Conservation (phyloP, 2,329 filamentous ascomycete species). For the Penicillium sp. region DNA sequence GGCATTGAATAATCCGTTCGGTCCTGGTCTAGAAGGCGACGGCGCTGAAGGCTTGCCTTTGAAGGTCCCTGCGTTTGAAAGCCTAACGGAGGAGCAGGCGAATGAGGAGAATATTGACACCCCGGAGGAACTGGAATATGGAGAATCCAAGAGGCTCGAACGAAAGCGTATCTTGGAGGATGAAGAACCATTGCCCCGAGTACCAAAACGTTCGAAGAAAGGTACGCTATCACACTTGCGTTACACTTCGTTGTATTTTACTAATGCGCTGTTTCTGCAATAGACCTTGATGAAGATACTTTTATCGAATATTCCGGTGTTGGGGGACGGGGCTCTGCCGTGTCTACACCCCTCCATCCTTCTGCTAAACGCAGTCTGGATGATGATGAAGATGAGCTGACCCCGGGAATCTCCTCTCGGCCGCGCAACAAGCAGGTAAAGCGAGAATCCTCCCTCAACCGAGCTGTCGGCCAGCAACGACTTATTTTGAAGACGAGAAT, state of each 20-base stretch:
- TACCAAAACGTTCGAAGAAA: conserved; percentile 51
- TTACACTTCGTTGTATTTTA: conserved; percentile 1
- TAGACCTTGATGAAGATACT: conserved; percentile 41
- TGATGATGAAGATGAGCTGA: conserved; percentile 48
- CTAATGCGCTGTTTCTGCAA: conserved; percentile 11
- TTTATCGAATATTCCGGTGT: conserved; percentile 33
- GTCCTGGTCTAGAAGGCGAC: conserved; percentile 54
- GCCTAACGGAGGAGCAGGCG: conserved; percentile 55
- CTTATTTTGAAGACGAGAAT: conserved; percentile 50
- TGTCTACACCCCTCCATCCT: conserved; percentile 45
- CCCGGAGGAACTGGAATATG: conserved; percentile 52
- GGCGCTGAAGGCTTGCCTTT: conserved; percentile 49
- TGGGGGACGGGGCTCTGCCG: conserved; percentile 34
- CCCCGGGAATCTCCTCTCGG: conserved; percentile 38
- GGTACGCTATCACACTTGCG: conserved; percentile 27
- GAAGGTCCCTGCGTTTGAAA: conserved; percentile 53
- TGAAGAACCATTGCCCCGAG: conserved; percentile 50
- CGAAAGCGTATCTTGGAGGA: conserved; percentile 55
- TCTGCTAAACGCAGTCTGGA: conserved; percentile 38
- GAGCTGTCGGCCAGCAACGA: conserved; percentile 43
- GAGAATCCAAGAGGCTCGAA: conserved; percentile 53
- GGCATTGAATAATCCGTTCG: conserved; percentile 89
- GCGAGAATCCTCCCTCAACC: conserved; percentile 41
- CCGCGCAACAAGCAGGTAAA: conserved; percentile 46
- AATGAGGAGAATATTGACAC: conserved; percentile 56